Base-by-base conservation (phyloP, 2,329 filamentous ascomycete species). In the Alternaria consortialis region DNA sequence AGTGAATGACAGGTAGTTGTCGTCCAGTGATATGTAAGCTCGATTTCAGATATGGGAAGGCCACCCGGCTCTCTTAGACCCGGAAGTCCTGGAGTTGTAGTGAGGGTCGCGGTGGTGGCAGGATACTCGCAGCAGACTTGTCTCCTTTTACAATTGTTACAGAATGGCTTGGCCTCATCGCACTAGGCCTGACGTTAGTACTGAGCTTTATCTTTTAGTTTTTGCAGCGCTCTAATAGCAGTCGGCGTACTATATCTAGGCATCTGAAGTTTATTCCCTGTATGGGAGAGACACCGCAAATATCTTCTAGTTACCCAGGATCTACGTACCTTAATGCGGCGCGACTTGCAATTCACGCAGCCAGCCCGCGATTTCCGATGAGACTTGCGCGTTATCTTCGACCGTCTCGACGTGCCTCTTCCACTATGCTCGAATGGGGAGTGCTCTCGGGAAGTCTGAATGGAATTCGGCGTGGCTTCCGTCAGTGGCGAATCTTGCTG, bases 291-390 rank as follows among this genome's bases (percentile, higher is more conserved):
- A 23, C 5, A 2, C 12, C 39, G 39, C 40, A 11, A 31, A 65
- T 15, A 58, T 56, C 40, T 12, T 11, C 43, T 12, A 29, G 17
- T 12, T 27, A 52, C 17, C 13, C 15, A 31, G n/a, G 29, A 27
- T 17, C 23, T 27, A 51, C 56, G 15, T 64, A 74, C 73, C 63
- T 75, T 75, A 23, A 75, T 71, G 15, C 73, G 62, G 17, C 73
- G 63, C 5, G 56, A 59, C 39, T 75, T 75, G 54, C 73, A 75
- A 29, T 71, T 70, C 50, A 65, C 66, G 55, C 73, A 75, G 17
- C 73, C 73, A 52, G 64, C 68, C 31, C 73, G 65, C 20, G 70
- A 74, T 50, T 75, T 74, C 32, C 68, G 66, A 64, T 75, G 73
- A 20, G 72, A 63, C 29, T 64, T 65, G 40, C 69, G 44, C 43